Conservation (phyloP, 495 filamentous ascomycete genomes). For the Aspergillus nanangensis region DNA sequence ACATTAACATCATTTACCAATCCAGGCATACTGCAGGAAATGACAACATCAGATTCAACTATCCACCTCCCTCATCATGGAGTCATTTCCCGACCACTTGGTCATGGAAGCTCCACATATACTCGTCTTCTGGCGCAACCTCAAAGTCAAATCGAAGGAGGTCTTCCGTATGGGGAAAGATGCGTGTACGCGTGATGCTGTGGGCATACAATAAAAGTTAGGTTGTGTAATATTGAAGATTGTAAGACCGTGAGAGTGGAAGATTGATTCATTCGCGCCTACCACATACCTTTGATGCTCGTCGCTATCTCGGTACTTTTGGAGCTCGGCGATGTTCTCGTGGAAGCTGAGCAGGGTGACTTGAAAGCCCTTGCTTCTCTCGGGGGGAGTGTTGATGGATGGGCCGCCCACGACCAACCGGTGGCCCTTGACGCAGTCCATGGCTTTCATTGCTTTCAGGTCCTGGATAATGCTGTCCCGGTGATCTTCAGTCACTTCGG, state of each 20-base stretch:
- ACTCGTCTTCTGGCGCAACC: conserved; percentile 27
- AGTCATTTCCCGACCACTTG: too few relatives aligned
- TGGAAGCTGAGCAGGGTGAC: conserved; percentile 34
- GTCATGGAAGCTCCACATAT: conserved; percentile 16
- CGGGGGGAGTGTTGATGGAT: conserved; percentile 30
- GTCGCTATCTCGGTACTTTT: conserved; percentile 29
- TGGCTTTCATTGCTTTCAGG: conserved; percentile 25
- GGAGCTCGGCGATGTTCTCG: conserved; percentile 21
- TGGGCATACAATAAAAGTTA: too few relatives aligned
- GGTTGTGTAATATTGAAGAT: too few relatives aligned
- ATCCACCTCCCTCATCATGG: too few relatives aligned
- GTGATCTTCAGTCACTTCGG: conserved; percentile 24
- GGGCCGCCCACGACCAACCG: conserved; percentile 33
- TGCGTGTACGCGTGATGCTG: conserved; percentile 29
- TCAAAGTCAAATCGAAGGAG: conserved; percentile 36
- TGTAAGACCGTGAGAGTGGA: too few relatives aligned
- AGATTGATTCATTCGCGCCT: too few relatives aligned
- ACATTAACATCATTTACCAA: too few relatives aligned
- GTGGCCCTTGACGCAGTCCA: conserved; percentile 25
- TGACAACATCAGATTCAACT: too few relatives aligned
- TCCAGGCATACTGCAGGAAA: too few relatives aligned
- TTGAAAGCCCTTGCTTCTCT: conserved; percentile 33
- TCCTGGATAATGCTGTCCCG: conserved; percentile 27
- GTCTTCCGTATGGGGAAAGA: conserved; percentile 34
- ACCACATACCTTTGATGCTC: conserved; percentile 31